Evolutionary conservation across 1,284 basidiomycete genomes (phyloP).

Genomic region (Inonotus hispidus): DNA sequence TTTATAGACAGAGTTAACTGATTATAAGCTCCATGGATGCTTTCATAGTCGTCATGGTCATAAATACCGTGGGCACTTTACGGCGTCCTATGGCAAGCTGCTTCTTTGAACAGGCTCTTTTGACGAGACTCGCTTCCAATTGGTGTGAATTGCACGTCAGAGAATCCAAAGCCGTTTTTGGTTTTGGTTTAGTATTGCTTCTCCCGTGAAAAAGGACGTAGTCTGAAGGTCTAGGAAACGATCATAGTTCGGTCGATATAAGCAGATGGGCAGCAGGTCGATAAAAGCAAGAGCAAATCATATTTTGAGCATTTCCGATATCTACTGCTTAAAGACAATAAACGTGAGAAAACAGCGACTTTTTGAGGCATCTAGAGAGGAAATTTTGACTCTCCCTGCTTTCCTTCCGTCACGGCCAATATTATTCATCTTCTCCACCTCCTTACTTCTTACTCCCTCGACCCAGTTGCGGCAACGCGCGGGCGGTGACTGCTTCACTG

Average conservation of each 20-base stretch:
- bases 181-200: neutral
- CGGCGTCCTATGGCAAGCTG: conserved; percentile 10
- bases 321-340: neutral
- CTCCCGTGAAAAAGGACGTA: neutral
- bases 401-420: too few relatives aligned
- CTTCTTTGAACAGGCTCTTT: neutral
- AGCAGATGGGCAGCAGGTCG: neutral
- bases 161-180: neutral
- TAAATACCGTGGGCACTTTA: conserved; percentile 11
- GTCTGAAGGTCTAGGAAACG: conserved; percentile 2
- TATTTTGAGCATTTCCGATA: neutral
- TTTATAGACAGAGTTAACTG: neutral
- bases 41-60: neutral
- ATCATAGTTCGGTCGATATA: neutral
- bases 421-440: neutral
- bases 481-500: conserved; percentile 20
- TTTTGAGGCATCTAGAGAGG: neutral
- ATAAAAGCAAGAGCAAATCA: neutral
- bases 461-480: neutral
- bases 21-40: neutral
- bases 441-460: neutral
- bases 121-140: conserved; percentile 8
- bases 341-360: conserved; percentile 3
- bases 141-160: conserved; percentile 5
- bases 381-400: neutral